These are phyloP conservation scores for Urtica urens DNA, from an alignment of 306 rosid genomes.

Conservation along the genomic window DNA sequence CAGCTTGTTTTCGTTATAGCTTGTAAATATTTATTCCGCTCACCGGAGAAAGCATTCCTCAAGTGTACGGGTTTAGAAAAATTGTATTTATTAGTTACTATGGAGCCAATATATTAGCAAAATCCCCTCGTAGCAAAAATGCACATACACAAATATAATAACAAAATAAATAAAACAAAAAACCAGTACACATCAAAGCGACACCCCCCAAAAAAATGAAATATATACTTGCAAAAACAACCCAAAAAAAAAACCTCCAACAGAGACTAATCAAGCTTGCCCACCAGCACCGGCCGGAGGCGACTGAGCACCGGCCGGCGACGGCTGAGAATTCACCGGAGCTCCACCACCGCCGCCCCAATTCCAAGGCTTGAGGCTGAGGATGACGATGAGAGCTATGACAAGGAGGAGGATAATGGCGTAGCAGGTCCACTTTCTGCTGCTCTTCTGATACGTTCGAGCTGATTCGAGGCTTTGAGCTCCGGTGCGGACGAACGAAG, in stretches of 20 bases:
- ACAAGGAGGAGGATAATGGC: constrained; percentile 43
- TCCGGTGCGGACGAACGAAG: constrained; percentile 50
- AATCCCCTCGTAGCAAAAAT: not conserved
- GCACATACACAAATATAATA: not conserved
- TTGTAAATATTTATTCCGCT: too few species aligned
- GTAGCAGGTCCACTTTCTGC: constrained; percentile 45
- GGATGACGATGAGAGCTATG: constrained; percentile 34
- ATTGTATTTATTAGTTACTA: too few species aligned
- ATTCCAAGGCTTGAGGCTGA: constrained; percentile 38
- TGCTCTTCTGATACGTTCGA: constrained; percentile 41
- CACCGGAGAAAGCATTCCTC: too few species aligned
- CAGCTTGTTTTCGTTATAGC: too few species aligned
- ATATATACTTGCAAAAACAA: not conserved
- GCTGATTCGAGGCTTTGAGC: constrained; percentile 44
- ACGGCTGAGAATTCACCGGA: not conserved
- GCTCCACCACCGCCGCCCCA: constrained; percentile 5
- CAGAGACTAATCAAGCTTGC: not conserved
- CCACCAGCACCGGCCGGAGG: too few species aligned
- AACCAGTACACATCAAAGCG: not conserved
- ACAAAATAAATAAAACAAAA: not conserved
- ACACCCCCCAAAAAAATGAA: not conserved
- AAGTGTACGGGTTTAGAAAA: too few species aligned
- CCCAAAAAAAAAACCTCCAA: not conserved
- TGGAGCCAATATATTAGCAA: too few species aligned
- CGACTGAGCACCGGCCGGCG: constrained; percentile 1